A percentile compares a stretch with the other conserved stretches of the same genome.
These are phyloP conservation scores for Bimuria novae-zelandiae DNA, from an alignment of 2,329 filamentous ascomycete species.

Conservation along the genomic window DNA sequence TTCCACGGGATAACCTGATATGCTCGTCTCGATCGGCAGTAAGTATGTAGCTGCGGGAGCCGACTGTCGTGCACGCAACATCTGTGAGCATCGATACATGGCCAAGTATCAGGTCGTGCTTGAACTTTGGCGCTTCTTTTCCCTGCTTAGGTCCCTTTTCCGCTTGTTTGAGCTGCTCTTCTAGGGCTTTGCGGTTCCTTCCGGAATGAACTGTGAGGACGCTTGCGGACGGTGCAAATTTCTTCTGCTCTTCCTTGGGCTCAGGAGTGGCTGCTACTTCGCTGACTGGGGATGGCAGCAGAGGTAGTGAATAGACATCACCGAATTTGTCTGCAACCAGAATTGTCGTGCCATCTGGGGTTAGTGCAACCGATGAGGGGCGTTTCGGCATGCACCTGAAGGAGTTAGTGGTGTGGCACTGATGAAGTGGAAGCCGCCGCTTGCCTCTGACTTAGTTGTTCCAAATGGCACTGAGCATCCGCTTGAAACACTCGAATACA, in stretches of 20 bases:
- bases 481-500: conserved; percentile 80
- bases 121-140: conserved; percentile 63
- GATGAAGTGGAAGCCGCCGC: not conserved
- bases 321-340: conserved; percentile 93
- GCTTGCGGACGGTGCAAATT: conserved; percentile 59
- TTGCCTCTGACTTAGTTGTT: conserved; percentile 74
- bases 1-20: conserved; percentile 81
- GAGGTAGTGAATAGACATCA: conserved; percentile 87
- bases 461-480: conserved; percentile 63
- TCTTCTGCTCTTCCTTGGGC: conserved; percentile 33
- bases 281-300: conserved; percentile 57
- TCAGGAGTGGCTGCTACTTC: conserved; percentile 26
- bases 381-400: conserved; percentile 83
- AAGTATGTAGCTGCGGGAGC: conserved; percentile 64
- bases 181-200: conserved; percentile 62
- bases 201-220: conserved; percentile 65
- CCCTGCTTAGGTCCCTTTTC: conserved; percentile 50
- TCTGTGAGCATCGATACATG: conserved; percentile 96
- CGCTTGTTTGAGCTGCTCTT: conserved; percentile 58
- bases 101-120: conserved; percentile 79
- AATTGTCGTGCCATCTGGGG: conserved; percentile 72
- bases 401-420: conserved; percentile 16
- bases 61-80: conserved; percentile 59
- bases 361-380: conserved; percentile 75
- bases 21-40: conserved; percentile 78